These are phyloP conservation scores for Xanthoconium separans DNA, from an alignment of 1,284 basidiomycete species.

Conservation along the genomic window DNA sequence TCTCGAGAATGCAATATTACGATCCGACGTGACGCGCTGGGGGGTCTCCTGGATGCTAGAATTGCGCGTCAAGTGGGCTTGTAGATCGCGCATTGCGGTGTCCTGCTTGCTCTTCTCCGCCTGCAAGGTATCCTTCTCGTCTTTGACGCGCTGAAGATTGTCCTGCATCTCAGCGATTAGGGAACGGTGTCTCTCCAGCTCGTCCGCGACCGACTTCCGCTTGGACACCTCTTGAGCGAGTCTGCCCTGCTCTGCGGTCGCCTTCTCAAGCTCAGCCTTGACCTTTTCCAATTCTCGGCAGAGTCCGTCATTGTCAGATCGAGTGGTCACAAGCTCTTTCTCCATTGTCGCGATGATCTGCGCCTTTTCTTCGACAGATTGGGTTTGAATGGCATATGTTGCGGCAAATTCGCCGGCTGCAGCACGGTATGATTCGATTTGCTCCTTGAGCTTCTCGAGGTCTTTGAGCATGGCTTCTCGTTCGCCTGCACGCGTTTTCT, in stretches of 20 bases:
- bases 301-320: constrained; percentile 54
- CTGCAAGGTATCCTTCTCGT: constrained; percentile 76
- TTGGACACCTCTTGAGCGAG: constrained; percentile 73
- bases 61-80: constrained; percentile 66
- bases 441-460: constrained; percentile 54
- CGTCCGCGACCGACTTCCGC: constrained; percentile 65
- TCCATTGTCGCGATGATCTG: constrained; percentile 47
- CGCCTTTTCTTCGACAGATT: constrained; percentile 51
- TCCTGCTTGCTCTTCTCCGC: constrained; percentile 73
- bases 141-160: constrained; percentile 70
- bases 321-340: constrained; percentile 44
- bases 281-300: constrained; percentile 54
- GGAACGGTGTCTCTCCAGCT: constrained; percentile 75
- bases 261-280: constrained; percentile 58
- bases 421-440: constrained; percentile 63
- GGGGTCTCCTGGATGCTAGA: constrained; percentile 44
- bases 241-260: constrained; percentile 55
- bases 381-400: constrained; percentile 49
- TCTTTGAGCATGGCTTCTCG: constrained; percentile 46
- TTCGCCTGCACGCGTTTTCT: constrained; percentile 37
- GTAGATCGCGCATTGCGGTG: constrained; percentile 65
- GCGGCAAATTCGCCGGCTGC: constrained; percentile 56
- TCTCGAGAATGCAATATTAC: constrained; percentile 54
- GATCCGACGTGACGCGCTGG: constrained; percentile 50
- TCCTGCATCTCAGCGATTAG: constrained; percentile 73